Evolutionary conservation across 2,329 filamentous ascomycete species (phyloP), one percentile per base, ranked within the genome.

Genomic region (Calonectria henricotiae): DNA sequence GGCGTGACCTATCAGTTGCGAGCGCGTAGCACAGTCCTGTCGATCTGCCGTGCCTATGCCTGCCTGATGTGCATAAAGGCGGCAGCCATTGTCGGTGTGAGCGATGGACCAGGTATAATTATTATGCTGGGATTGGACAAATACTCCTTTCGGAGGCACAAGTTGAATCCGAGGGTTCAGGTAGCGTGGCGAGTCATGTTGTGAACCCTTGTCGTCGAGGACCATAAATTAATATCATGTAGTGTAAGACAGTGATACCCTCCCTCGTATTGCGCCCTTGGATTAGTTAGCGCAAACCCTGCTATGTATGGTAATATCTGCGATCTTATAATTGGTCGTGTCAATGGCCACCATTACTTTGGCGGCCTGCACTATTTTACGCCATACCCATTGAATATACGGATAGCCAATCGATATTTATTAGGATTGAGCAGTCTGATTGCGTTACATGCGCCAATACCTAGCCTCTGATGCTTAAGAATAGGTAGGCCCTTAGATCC

Each of bases 1-100:
- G 35, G 32, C 51, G 20, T 15, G 23, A 37, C 51, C 51, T 55
- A 76, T 76, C 66, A 72, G 49, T 44, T 67, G 69, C 65, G 66
- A 67, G 69, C 67, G 62, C 51, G 60, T 54, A 5, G 9, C 20
- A 7, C 37, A 46, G 17, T 17, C 11, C 12, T 47, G 39, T 55
- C 62, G 62, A 65, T 65, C 27, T 65, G 62, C 37, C 62, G 49
- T 30, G 13, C 17, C 20, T 51, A 43, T 25, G 27, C 27, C 27
- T 27, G 23, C 17, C 20, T 51, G 61, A 27, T 58, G 51, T 65
- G 54, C n/a, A 55, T 37, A 55, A 55, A 55, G 35, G 51, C 51
- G 51, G 51, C 11, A 55, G 51, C 32, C 32, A 55, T 37, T 25
- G n/a, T 55, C 23, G 32, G 13, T 23, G n/a, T 15, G 11, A 7